A percentile compares a stretch with the other conserved stretches of the same genome.
Conservation (phyloP, 768 basidiomycete genomes). For the Cystobasidium onofrii region DNA sequence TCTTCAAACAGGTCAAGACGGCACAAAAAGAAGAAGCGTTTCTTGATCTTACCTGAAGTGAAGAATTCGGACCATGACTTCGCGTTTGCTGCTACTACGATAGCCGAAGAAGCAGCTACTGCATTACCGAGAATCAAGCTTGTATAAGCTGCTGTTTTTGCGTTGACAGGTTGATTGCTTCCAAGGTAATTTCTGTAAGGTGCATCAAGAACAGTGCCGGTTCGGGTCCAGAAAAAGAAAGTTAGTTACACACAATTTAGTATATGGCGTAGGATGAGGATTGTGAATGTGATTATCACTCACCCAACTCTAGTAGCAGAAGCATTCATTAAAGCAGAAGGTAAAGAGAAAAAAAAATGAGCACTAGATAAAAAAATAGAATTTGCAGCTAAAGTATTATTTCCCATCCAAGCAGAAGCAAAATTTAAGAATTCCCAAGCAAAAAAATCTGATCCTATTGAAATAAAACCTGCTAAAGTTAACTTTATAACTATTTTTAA, state of each 20-base stretch:
- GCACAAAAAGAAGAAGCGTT: too few relatives aligned
- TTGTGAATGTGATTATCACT: too few relatives aligned
- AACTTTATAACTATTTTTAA: conserved; percentile 11
- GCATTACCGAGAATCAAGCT: not conserved
- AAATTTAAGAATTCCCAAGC: conserved; percentile 27
- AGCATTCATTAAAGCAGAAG: not conserved
- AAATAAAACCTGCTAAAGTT: conserved; percentile 3
- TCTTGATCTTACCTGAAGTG: conserved; percentile 16
- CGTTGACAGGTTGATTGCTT: conserved; percentile 2
- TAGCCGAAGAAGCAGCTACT: not conserved
- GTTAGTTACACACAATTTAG: too few relatives aligned
- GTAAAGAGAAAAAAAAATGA: conserved; percentile 7
- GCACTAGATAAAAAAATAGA: conserved; percentile 12
- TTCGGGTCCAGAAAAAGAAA: too few relatives aligned
- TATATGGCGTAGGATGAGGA: too few relatives aligned
- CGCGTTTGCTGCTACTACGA: not conserved
- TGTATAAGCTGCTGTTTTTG: conserved; percentile 6
- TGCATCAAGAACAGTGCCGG: too few relatives aligned
- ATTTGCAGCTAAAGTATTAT: conserved; percentile 8
- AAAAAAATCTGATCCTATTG: conserved; percentile 11
- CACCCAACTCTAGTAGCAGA: conserved; percentile 29
- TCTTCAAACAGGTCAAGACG: too few relatives aligned
- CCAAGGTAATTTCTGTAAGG: conserved; percentile 9
- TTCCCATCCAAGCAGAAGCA: conserved; percentile 13
- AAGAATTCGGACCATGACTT: not conserved